Conservation (phyloP, 2,329 filamentous ascomycete species). For the Nothopassalora personata region DNA sequence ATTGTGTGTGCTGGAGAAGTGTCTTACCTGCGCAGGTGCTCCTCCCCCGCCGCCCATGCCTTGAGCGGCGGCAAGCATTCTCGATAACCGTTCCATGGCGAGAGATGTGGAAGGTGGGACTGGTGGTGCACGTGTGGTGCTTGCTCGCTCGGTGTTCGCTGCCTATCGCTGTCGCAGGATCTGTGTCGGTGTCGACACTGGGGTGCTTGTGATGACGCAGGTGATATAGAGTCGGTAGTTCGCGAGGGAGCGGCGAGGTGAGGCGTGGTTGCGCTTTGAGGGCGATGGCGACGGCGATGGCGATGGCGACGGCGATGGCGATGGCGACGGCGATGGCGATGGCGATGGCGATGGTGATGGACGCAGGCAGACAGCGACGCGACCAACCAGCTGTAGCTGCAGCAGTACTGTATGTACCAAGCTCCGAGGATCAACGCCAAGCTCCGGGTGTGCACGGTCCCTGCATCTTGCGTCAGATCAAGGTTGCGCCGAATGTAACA, state of each 20-base stretch:
- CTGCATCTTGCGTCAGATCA: background rate
- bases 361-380: conserved; percentile 15
- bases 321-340: background rate
- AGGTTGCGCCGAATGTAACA: background rate
- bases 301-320: conserved; percentile 4
- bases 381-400: background rate
- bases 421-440: background rate
- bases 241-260: background rate
- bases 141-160: background rate
- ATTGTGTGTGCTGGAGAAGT: background rate
- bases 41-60: conserved; percentile 62
- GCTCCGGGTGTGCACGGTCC: background rate
- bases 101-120: conserved; percentile 13
- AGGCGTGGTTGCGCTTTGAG: background rate
- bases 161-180: background rate
- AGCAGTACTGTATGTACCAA: background rate
- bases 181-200: background rate
- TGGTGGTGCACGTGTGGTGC: conserved; percentile 4
- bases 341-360: conserved; percentile 6
- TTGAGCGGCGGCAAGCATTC: conserved; percentile 73
- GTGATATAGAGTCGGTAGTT: background rate
- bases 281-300: conserved; percentile 2
- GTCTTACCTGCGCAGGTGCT: conserved; percentile 58
- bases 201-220: background rate
- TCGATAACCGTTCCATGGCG: conserved; percentile 84